These are phyloP conservation scores for Micractinium conductrix DNA, from an alignment of 139 green algal genomes.

Conservation along the genomic window DNA sequence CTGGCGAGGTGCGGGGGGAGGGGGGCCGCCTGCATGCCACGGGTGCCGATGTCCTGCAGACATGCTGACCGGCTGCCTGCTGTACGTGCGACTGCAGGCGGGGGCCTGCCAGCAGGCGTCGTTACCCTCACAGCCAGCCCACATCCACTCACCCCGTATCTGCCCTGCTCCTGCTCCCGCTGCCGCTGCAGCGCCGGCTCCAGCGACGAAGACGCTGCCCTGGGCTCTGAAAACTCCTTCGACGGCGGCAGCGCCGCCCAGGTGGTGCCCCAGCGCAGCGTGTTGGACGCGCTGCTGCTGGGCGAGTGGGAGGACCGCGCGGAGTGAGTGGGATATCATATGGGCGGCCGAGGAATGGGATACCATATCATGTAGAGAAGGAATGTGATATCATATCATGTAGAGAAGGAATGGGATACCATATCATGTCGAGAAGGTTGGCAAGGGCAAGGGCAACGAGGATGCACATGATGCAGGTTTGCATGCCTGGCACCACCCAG, in stretches of 20 bases:
- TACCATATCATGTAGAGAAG: no score
- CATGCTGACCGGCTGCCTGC: neutral
- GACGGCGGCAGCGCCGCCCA: slow-evolving; percentile 48
- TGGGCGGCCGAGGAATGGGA: no score
- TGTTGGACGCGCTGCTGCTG: slow-evolving; percentile 75
- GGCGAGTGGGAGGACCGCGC: slow-evolving; percentile 83
- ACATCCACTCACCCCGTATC: no score
- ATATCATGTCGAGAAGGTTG: no score
- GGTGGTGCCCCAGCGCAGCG: slow-evolving; percentile 43
- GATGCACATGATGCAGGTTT: no score
- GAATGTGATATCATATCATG: no score
- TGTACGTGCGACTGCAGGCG: neutral
- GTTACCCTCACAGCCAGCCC: neutral
- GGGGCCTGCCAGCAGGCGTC: no score
- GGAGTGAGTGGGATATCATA: no score
- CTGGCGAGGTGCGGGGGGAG: neutral
- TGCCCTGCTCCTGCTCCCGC: no score
- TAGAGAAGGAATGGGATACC: no score
- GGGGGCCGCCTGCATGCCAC: neutral
- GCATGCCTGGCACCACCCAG: no score
- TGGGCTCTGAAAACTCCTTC: neutral
- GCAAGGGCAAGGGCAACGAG: no score
- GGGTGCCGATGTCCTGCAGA: neutral
- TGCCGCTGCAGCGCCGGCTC: neutral
- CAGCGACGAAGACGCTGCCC: neutral